Percentiles rank a stretch among this genome's conserved stretches.
phyloP scores from a whole-genome alignment of 768 basidiomycete genomes.

The Suillus sp. region DNA sequence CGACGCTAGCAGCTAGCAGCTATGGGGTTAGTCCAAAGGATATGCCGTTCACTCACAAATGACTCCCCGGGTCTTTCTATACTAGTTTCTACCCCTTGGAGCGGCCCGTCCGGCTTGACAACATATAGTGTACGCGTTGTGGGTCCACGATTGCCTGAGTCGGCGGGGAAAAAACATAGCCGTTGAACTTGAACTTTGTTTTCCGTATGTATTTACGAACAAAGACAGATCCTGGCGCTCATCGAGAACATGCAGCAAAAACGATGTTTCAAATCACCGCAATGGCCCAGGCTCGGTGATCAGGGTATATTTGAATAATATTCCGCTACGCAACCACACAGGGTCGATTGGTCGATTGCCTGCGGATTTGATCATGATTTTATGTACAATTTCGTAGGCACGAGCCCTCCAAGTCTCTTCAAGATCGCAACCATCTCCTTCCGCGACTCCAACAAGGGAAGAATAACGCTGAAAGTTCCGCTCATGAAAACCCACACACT shows the following conservation, averaged over 20 bases:
- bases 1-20: neutral
- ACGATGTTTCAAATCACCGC: neutral
- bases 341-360: neutral
- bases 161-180: neutral
- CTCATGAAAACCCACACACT: slow-evolving; percentile 35
- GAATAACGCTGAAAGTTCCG: slow-evolving; percentile 32
- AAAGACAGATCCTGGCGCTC: neutral
- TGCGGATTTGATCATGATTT: slow-evolving; percentile 1
- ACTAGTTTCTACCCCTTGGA: neutral
- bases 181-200: neutral
- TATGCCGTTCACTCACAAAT: neutral
- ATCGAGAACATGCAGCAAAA: neutral
- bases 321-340: neutral
- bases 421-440: slow-evolving; percentile 28
- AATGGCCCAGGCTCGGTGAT: neutral
- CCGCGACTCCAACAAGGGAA: slow-evolving; percentile 34
- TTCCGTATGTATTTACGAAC: neutral
- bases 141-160: neutral
- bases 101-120: neutral
- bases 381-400: slow-evolving; percentile 4
- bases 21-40: neutral
- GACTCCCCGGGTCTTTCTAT: neutral
- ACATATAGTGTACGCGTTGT: neutral
- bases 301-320: neutral
- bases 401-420: slow-evolving; percentile 1